These are phyloP conservation scores for Acer negundo DNA, from an alignment of 345 rosid species.

Conservation along the genomic window DNA sequence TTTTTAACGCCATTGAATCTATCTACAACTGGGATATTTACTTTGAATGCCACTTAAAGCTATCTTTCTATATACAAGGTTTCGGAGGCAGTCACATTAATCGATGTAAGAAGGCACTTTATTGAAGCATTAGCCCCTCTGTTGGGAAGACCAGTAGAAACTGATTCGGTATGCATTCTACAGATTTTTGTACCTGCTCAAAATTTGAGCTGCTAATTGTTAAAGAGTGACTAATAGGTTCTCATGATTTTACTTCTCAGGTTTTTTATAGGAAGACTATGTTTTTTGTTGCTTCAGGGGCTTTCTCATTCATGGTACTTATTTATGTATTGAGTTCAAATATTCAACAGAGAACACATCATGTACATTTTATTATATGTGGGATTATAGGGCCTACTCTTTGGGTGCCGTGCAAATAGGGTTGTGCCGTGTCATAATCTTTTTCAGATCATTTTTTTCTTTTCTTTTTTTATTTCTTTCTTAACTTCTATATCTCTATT, in stretches of 20 bases:
- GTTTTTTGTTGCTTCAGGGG: conserved; percentile 69
- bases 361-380: not conserved
- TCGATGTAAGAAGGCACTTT: conserved; percentile 67
- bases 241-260: conserved; percentile 45
- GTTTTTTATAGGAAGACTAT: conserved; percentile 78
- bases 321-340: not conserved
- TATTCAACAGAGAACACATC: not conserved
- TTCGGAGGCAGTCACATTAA: conserved; percentile 71
- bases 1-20: conserved; percentile 14
- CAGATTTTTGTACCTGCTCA: not conserved
- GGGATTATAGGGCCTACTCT: not conserved
- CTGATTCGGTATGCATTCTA: conserved; percentile 71
- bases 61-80: conserved; percentile 44
- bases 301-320: conserved; percentile 78
- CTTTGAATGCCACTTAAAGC: not conserved
- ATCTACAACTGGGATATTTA: conserved; percentile 4
- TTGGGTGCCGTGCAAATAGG: not conserved
- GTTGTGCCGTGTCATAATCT: not conserved
- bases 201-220: not conserved
- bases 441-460: not conserved
- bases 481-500: not conserved
- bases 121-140: conserved; percentile 68
- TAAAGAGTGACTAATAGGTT: conserved; percentile 15
- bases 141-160: conserved; percentile 90
- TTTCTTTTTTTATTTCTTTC: not conserved